Base-by-base conservation (phyloP, 2,329 filamentous ascomycete species). In the Fusarium newnesense region DNA sequence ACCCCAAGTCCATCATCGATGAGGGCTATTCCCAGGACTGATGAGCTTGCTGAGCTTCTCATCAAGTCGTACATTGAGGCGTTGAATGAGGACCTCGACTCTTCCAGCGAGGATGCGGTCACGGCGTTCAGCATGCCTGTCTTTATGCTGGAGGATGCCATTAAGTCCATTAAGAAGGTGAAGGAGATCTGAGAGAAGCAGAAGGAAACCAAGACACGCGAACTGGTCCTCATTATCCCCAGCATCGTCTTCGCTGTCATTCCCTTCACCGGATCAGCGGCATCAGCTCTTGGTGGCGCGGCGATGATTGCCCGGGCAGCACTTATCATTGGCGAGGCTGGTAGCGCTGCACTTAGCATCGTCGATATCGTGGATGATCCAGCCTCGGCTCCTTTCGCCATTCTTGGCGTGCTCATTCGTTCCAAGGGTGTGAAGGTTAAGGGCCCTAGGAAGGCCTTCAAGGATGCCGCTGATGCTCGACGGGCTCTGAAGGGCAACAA, bases 211-310 rank as follows among this genome's bases (percentile, higher is more conserved):
- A 66, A 80, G 32, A 74, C 75, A 24, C 71, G 71, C 28, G 50
- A 75, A 7, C 69, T 80, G 6, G 74, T 80, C 47, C n/a, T 79
- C 19, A 54, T 60, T 30, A 81, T 84, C 24, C 72, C 87, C 30
- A 85, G 39, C 11, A 60, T 77, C 13, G 19, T 62, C 6, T 62
- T 62, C 32, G 40, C 59, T 4, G 40, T 62, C 6, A 62, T 62
- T 39, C 59, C 59, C 4, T 62, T 62, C 12, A 49, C 32, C 2
- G 59, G 59, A 21, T 3, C 15, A 8, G 59, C 40, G 7, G 26
- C 39, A 2, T 5, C 10, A 4, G 40, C 49, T 4, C 24, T 56
- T 26, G 59, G 59, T 39, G 59, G 24, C 24, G 59, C 24, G 21
- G 19, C 59, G 8, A 26, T 39, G 6, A 16, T 62, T 3, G 75